Evolutionary conservation across 148 eudicot species (phyloP).

Genomic region (Rhododendron ferrugineum): DNA sequence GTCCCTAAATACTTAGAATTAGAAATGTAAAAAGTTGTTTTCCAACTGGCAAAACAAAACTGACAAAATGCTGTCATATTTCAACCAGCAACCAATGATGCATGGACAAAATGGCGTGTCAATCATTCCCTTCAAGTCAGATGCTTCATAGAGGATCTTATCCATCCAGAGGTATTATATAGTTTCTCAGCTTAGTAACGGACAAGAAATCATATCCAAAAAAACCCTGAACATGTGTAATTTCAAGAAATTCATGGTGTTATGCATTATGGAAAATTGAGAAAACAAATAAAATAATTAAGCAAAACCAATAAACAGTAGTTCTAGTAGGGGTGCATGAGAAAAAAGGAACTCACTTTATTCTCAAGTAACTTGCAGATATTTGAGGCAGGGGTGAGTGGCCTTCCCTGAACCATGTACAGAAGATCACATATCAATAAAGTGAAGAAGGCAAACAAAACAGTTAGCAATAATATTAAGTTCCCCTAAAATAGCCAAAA

Average conservation of each 20-base stretch:
- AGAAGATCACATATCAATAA: background rate
- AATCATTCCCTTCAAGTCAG: background rate
- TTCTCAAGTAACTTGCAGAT: conserved; percentile 54
- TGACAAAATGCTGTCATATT: background rate
- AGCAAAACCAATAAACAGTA: conserved; percentile 1
- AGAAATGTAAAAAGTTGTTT: background rate
- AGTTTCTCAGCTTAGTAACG: background rate
- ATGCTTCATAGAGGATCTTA: background rate
- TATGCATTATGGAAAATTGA: background rate
- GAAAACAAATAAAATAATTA: background rate
- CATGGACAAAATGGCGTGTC: background rate
- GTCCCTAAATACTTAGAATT: background rate
- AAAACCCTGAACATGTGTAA: background rate
- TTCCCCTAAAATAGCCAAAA: background rate
- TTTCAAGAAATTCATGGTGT: background rate
- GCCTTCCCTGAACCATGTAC: conserved; percentile 48
- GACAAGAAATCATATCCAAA: background rate
- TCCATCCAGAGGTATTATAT: background rate
- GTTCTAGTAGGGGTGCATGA: background rate
- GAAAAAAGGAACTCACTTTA: conserved; percentile 45
- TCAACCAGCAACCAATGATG: conserved; percentile 3
- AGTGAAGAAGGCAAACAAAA: conserved; percentile 5
- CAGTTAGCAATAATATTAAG: background rate
- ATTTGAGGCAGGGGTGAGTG: conserved; percentile 52
- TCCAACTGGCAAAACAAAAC: background rate